Evolutionary conservation across 768 basidiomycete genomes (phyloP), one percentile per base, ranked within the genome.

Genomic region (Leccinum variicolor): DNA sequence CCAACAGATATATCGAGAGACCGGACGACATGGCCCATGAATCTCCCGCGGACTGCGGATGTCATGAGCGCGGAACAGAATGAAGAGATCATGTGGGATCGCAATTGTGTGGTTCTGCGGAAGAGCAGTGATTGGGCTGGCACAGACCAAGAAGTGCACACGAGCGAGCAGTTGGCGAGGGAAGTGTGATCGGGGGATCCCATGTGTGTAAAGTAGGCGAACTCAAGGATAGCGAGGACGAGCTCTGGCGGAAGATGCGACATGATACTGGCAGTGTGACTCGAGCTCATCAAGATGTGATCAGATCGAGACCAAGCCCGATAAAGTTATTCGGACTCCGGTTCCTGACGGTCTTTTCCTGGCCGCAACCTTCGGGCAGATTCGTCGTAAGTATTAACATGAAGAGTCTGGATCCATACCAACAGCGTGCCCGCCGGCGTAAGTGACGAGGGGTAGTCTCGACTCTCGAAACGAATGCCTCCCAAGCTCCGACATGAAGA

Each of bases 91-190:
- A 49, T 43, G 29, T 48, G 1, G 17, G 36, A 49, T 14, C n/a
- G 50, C 52, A 66, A 21, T 28, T 47, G 51, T 14, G 59, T 41
- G 17, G 64, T 56, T 53, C 61, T 60, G 34, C 46, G 64, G 59
- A 74, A 73, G 50, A 74, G 65, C 0, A 74, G 62, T 2, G 67
- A 50, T 53, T 71, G 72, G 2, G 72, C 69, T 33, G 65, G 66
- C 29, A 50, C 39, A 10, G 66, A 68, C 71, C 69, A 74, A 3
- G 62, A 62, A 13, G 50, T 61, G 47, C 67, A 69, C 14, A 73
- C 69, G 41, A 69, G 64, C 25, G 69, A 62, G 34, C 63, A 69
- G 48, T 52, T 62, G 50, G 57, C 50, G 29, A 72, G 68, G 31
- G 66, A 36, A 17, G 31, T 2, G 43, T 67, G 54, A 58, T 70